Evolutionary conservation across 2,329 filamentous ascomycete genomes (phyloP).

Genomic region (Thielaviopsis musarum): DNA sequence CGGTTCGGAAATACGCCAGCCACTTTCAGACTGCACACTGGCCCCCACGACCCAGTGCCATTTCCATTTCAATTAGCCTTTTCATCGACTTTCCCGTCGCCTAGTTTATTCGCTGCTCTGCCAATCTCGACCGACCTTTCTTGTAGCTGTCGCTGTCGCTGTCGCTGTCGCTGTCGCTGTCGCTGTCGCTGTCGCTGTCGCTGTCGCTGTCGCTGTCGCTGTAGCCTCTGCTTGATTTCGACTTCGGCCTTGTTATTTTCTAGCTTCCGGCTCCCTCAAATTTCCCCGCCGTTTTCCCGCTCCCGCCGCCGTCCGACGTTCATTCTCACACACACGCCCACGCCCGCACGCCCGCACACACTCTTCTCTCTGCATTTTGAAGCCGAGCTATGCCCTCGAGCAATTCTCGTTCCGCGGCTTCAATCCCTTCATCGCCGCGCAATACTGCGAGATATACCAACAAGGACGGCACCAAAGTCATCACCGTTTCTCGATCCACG

Average conservation of each 20-base stretch:
- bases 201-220: neutral
- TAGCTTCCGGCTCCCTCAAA: neutral
- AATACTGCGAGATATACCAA: slow-evolving; percentile 46
- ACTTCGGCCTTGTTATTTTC: neutral
- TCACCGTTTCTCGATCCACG: slow-evolving; percentile 39
- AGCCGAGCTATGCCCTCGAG: slow-evolving; percentile 31
- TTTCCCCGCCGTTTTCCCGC: neutral
- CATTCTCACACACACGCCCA: neutral
- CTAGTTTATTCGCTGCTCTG: too few species aligned
- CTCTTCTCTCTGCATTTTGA: slow-evolving; percentile 16
- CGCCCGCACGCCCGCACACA: neutral
- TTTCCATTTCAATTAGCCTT: neutral
- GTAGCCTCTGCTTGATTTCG: neutral
- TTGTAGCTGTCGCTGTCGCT: neutral
- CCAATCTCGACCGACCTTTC: too few species aligned
- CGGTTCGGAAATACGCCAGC: neutral
- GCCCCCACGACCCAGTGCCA: neutral
- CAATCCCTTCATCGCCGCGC: slow-evolving; percentile 34
- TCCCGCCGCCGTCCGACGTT: neutral
- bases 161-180: neutral
- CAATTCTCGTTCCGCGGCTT: slow-evolving; percentile 31
- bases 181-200: neutral
- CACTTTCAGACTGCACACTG: neutral
- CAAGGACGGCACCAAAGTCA: slow-evolving; percentile 53
- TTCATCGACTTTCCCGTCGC: neutral